Base-by-base conservation (phyloP, 306 rosid genomes). In the Acmispon strigosus region DNA sequence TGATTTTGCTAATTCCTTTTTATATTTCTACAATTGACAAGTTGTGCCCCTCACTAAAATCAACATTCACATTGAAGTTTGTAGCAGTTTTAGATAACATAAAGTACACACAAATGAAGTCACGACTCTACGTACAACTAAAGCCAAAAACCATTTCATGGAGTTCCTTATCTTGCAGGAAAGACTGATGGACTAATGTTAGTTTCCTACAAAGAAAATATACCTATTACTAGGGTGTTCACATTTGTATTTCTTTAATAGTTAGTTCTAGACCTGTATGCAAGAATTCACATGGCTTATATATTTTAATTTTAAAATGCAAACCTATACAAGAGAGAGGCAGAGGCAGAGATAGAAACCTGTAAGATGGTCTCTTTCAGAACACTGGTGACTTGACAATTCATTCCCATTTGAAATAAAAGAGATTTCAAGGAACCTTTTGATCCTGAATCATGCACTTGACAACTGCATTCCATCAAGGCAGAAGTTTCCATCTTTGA, bases 381-480 rank as follows among this genome's bases (percentile, higher is more conserved):
- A 53, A 18, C 20, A 37, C 16, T 0, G 6, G 60, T 3, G 66
- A 16, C 34, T 34, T 36, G 45, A 54, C 50, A 12, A 15, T 11
- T 54, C 61, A 4, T 54, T 64, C 82, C 82, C 51, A 78, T 64
- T 16, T 56, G 62, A 22, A 78, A 55, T 12, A 71, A 9, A 44
- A 78, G 66, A 61, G 44, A 57, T 8, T 29, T 55, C 41, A 34
- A 3, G 13, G 27, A 47, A 3, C 2, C 39, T 22, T 47, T 60
- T 16, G 49, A 7, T 16, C 56, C 48, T 20, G 47, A 27, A 63
- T 15, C 8, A 7, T 11, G 37, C 19, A 16, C 20, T 22, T 63
- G 65, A 42, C 48, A 2, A 0, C 10, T 1, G 3, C 32, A 39
- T 22, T 52, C 55, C 53, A 41, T 15, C 7, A 64, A 4, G 10